Evolutionary conservation across 176 grass and related monocot species (phyloP).

Genomic region (Oryza meridionalis): DNA sequence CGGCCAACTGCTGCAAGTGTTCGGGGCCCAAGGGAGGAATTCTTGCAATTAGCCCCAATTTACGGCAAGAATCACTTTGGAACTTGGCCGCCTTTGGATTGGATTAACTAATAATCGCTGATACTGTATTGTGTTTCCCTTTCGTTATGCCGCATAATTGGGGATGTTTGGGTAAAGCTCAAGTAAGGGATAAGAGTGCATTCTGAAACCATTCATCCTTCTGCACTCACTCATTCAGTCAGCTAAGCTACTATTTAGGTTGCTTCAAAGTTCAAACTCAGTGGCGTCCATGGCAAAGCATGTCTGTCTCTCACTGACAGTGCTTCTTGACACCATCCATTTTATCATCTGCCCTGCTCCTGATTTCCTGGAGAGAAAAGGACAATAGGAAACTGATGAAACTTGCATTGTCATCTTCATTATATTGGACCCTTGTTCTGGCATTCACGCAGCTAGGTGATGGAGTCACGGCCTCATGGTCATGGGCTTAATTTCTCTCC

Average conservation of each 20-base stretch:
- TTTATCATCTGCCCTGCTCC: not conserved
- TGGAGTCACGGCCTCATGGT: not conserved
- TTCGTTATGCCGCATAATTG: slow-evolving; percentile 29
- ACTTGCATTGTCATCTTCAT: not conserved
- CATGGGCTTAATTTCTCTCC: slow-evolving; percentile 7
- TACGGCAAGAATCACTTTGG: slow-evolving; percentile 37
- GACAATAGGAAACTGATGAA: not conserved
- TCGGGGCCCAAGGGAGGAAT: slow-evolving; percentile 7
- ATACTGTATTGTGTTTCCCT: not conserved
- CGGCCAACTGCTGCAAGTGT: slow-evolving; percentile 23
- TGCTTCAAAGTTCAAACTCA: not conserved
- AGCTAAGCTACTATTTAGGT: not conserved
- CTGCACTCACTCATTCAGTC: not conserved
- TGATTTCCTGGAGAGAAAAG: not conserved
- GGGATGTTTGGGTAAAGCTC: slow-evolving; percentile 34
- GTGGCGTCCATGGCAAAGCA: slow-evolving; percentile 29
- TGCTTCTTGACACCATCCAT: not conserved
- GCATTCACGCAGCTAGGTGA: not conserved
- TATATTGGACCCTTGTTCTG: not conserved
- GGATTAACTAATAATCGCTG: not conserved
- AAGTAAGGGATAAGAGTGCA: slow-evolving; percentile 17
- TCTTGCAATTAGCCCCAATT: slow-evolving; percentile 11
- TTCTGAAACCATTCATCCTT: not conserved
- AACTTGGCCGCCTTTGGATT: not conserved
- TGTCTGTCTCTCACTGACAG: not conserved